phyloP scores from a whole-genome alignment of 2,329 filamentous ascomycete genomes.

The Aureobasidium namibiae region DNA sequence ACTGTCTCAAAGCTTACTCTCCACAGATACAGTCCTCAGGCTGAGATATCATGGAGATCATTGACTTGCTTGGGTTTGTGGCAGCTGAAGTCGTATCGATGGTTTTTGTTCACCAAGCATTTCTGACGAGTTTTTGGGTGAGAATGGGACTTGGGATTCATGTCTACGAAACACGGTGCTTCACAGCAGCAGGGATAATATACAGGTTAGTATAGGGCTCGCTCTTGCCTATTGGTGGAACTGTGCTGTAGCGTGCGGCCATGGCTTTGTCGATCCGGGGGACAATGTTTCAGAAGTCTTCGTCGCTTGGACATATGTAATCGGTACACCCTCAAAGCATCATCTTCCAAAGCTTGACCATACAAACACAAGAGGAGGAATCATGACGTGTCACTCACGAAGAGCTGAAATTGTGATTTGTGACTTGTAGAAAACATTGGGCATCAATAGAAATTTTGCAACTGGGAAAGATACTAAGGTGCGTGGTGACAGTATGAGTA shows the following conservation, averaged over 20 bases:
- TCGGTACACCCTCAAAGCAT: too few relatives aligned
- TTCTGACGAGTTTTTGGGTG: too few relatives aligned
- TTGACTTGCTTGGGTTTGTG: not conserved
- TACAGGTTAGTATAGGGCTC: not conserved
- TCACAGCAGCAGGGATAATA: not conserved
- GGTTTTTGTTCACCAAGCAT: too few relatives aligned
- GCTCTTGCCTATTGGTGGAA: slow-evolving; percentile 1
- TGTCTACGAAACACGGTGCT: not conserved
- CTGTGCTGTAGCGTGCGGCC: not conserved
- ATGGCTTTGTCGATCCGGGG: slow-evolving; percentile 2
- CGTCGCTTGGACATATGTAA: not conserved
- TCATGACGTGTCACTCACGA: too few relatives aligned
- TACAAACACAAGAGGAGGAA: too few relatives aligned
- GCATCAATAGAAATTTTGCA: not conserved
- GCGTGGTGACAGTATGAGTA: not conserved
- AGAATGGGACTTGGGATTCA: not conserved
- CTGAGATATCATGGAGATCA: not conserved
- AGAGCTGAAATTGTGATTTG: too few relatives aligned
- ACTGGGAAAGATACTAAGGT: not conserved
- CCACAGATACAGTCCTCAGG: not conserved
- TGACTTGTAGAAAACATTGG: too few relatives aligned
- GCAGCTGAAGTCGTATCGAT: not conserved
- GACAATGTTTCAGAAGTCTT: not conserved
- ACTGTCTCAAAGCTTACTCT: not conserved
- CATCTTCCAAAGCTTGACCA: too few relatives aligned